A percentile compares a stretch with the other conserved stretches of the same genome.
Conservation (phyloP, 345 rosid species). For the Acer yangbiense region DNA sequence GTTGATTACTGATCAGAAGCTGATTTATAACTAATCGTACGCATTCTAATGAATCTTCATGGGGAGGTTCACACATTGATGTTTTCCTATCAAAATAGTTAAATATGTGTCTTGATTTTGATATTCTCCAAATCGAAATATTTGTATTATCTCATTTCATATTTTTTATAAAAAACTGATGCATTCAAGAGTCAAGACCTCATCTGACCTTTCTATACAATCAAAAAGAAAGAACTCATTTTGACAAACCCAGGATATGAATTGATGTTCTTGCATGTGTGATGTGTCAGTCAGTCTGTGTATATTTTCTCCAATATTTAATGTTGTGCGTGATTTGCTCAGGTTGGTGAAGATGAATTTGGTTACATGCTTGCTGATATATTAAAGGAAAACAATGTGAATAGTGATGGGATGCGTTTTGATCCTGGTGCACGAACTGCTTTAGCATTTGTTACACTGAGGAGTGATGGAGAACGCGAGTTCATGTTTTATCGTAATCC, state of each 20-base stretch:
- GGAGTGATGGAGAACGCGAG: constrained; percentile 89
- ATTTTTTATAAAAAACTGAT: neutral
- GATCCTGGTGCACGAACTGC: constrained; percentile 95
- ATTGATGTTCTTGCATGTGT: neutral
- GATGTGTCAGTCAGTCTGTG: neutral
- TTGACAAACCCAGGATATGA: neutral
- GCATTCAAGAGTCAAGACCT: neutral
- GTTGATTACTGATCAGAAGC: neutral
- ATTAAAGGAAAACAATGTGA: constrained; percentile 83
- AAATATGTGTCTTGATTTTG: neutral
- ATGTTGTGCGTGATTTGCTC: constrained; percentile 24
- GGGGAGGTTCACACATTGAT: neutral
- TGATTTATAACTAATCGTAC: neutral
- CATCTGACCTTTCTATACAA: neutral
- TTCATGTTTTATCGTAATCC: constrained; percentile 99
- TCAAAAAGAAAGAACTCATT: neutral
- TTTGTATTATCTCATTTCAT: neutral
- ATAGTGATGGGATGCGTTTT: constrained; percentile 79
- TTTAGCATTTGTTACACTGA: constrained; percentile 88
- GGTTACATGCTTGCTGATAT: constrained; percentile 94
- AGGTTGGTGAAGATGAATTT: constrained; percentile 99
- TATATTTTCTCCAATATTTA: constrained; percentile 1
- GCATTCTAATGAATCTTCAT: neutral
- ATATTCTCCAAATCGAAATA: neutral
- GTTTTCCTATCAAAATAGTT: neutral